Percentiles rank a stretch among this genome's conserved stretches.
Conservation (phyloP, 1,284 basidiomycete genomes). For the Fomitiporia mediterranea region DNA sequence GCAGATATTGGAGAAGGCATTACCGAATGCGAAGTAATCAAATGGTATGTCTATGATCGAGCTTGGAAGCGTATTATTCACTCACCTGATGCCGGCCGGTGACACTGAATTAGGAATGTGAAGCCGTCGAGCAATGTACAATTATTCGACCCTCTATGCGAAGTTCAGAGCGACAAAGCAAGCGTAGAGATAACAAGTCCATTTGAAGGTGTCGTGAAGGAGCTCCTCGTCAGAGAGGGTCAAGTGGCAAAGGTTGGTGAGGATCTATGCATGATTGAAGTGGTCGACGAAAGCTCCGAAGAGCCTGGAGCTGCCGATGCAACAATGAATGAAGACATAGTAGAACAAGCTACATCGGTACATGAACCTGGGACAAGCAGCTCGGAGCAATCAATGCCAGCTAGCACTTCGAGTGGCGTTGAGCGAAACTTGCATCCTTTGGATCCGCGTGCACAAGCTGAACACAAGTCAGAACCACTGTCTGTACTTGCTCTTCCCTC, state of each 20-base stretch:
- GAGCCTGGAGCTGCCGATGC: conserved; percentile 13
- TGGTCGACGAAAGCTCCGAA: conserved; percentile 50
- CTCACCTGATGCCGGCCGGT: background rate
- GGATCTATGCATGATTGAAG: conserved; percentile 80
- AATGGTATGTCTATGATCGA: conserved; percentile 58
- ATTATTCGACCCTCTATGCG: conserved; percentile 85
- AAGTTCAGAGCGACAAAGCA: conserved; percentile 94
- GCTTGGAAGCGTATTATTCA: conserved; percentile 10
- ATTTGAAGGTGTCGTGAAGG: conserved; percentile 72
- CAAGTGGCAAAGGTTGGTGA: conserved; percentile 85
- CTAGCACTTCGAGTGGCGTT: conserved; percentile 7
- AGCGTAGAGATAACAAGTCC: conserved; percentile 93
- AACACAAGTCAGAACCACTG: conserved; percentile 24
- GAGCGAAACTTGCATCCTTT: conserved; percentile 51
- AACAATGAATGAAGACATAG: background rate
- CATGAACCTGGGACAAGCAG: background rate
- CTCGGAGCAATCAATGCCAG: conserved; percentile 13
- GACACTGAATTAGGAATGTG: conserved; percentile 46
- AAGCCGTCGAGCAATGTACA: conserved; percentile 54
- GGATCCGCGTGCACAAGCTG: conserved; percentile 34
- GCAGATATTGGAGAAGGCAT: conserved; percentile 94
- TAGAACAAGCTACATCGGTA: background rate
- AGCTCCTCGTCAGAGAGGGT: conserved; percentile 76
- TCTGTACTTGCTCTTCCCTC: conserved; percentile 64
- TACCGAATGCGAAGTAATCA: conserved; percentile 86